Evolutionary conservation across 2,329 filamentous ascomycete genomes (phyloP).

Genomic region (Exserohilum rostratum): DNA sequence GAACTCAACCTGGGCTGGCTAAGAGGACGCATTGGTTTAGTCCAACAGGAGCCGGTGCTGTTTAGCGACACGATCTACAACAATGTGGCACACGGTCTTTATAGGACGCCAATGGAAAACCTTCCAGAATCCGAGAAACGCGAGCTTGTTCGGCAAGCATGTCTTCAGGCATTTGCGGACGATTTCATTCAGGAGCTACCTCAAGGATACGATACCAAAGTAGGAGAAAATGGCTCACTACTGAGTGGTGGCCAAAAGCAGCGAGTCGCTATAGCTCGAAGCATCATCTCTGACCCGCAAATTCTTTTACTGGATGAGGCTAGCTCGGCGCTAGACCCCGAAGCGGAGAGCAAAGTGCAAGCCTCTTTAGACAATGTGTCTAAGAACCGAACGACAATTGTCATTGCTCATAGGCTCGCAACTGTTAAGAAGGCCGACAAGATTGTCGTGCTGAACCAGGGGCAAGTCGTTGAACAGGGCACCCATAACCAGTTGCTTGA

Average conservation of each 20-base stretch:
- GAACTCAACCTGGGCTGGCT: conserved; percentile 51
- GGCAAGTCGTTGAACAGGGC: conserved; percentile 73
- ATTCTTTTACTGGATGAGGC: conserved; percentile 79
- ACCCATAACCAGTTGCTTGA: conserved; percentile 74
- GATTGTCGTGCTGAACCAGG: conserved; percentile 77
- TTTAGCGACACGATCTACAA: conserved; percentile 50
- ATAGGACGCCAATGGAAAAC: conserved; percentile 55
- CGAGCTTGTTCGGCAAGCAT: conserved; percentile 56
- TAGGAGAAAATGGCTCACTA: conserved; percentile 79
- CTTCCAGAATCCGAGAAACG: conserved; percentile 62
- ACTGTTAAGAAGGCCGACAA: conserved; percentile 79
- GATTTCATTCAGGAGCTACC: conserved; percentile 48
- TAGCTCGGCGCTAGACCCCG: conserved; percentile 68
- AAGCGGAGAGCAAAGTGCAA: conserved; percentile 61
- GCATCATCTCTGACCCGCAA: conserved; percentile 68
- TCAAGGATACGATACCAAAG: conserved; percentile 72
- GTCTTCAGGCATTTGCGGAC: conserved; percentile 47
- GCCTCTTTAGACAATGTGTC: conserved; percentile 65
- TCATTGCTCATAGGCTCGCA: conserved; percentile 77
- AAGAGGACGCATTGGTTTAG: conserved; percentile 53
- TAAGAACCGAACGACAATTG: conserved; percentile 70
- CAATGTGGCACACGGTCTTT: conserved; percentile 48
- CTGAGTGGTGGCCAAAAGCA: conserved; percentile 85
- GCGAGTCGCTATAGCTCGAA: conserved; percentile 75
- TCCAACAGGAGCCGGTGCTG: conserved; percentile 50